phyloP scores from a whole-genome alignment of 176 grass and related monocot genomes.

The Otatea glauca region DNA sequence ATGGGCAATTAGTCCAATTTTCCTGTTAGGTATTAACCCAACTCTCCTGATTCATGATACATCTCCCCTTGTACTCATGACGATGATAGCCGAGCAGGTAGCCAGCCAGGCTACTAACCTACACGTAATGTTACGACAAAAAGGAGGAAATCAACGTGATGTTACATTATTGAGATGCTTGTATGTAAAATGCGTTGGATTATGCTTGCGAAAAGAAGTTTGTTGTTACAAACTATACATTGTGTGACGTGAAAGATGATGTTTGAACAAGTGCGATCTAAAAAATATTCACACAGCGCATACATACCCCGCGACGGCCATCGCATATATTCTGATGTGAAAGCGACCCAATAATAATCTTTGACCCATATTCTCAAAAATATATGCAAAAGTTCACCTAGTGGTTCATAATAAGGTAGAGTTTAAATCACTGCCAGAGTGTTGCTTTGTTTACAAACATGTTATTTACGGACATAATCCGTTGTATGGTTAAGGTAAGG shows the following conservation, averaged over 20 bases:
- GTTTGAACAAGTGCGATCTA: not conserved
- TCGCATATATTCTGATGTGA: not conserved
- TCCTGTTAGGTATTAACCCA: not conserved
- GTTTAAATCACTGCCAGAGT: not conserved
- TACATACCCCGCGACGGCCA: not conserved
- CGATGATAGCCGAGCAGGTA: not conserved
- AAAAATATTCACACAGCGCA: not conserved
- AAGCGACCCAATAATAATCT: not conserved
- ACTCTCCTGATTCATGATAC: not conserved
- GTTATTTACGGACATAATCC: not conserved
- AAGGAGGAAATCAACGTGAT: not conserved
- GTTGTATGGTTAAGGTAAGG: not conserved
- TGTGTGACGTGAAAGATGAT: not conserved
- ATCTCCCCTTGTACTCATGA: not conserved
- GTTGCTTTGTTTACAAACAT: not conserved
- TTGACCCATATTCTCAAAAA: not conserved
- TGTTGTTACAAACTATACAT: not conserved
- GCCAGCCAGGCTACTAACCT: constrained; percentile 5
- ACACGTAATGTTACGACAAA: not conserved
- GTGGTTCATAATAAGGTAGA: not conserved
- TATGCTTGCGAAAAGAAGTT: not conserved
- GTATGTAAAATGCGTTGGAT: constrained; percentile 19
- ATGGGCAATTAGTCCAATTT: not conserved
- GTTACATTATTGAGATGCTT: not conserved
- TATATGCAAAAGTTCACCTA: not conserved